A percentile compares a stretch with the other conserved stretches of the same genome.
Evolutionary conservation across 1,139 yeast species (phyloP).

Genomic region (Groenewaldozyma sp.): DNA sequence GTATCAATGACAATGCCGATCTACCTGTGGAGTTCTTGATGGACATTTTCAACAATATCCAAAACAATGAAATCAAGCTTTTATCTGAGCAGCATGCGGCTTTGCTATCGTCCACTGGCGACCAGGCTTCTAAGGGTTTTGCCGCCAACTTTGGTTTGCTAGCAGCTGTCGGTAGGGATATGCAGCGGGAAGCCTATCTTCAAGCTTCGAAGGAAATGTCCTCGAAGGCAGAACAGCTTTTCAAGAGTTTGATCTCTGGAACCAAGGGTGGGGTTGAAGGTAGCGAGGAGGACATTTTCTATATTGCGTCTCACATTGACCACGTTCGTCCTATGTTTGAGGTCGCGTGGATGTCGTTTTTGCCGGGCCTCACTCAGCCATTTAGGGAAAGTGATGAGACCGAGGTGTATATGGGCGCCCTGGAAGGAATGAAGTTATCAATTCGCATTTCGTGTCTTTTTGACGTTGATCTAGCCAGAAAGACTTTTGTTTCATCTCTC

Average conservation of each 20-base stretch:
- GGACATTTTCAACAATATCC: slow-evolving; percentile 68
- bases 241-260: slow-evolving; percentile 55
- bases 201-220: slow-evolving; percentile 92
- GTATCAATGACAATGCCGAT: slow-evolving; percentile 89
- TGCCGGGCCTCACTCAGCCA: slow-evolving; percentile 91
- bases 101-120: slow-evolving; percentile 54
- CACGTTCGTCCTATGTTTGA: slow-evolving; percentile 93
- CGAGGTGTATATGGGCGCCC: slow-evolving; percentile 59
- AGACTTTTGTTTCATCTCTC: slow-evolving; percentile 82
- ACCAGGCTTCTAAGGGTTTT: slow-evolving; percentile 31
- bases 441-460: slow-evolving; percentile 79
- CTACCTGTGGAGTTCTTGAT: slow-evolving; percentile 65
- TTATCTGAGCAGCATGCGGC: slow-evolving; percentile 95
- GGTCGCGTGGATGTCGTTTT: slow-evolving; percentile 91
- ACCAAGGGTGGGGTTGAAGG: slow-evolving; percentile 18
- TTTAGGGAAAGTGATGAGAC: slow-evolving; percentile 81
- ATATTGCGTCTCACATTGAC: slow-evolving; percentile 69
- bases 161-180: slow-evolving; percentile 54
- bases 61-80: slow-evolving; percentile 73
- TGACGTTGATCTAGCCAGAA: slow-evolving; percentile 74
- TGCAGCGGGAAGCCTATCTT: slow-evolving; percentile 76
- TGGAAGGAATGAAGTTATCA: slow-evolving; percentile 79
- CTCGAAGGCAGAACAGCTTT: slow-evolving; percentile 76
- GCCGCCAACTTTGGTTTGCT: slow-evolving; percentile 46
- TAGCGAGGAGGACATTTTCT: slow-evolving; percentile 28